Base-by-base conservation (phyloP, 2,329 filamentous ascomycete genomes). In the Fusarium goolgardi region DNA sequence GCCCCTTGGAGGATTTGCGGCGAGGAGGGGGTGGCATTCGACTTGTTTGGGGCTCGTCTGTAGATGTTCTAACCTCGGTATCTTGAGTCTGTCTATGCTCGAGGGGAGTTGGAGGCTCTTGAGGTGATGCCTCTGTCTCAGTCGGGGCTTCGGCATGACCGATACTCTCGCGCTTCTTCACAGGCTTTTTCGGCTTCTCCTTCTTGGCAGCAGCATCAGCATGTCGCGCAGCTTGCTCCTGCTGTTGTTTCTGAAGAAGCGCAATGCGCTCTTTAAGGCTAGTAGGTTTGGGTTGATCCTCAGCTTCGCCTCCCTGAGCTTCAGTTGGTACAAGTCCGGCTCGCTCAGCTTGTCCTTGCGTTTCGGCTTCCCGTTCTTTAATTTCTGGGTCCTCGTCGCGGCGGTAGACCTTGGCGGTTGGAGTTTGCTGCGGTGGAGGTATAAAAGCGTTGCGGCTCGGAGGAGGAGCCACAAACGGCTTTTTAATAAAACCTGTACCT, bases 201-300 rank as follows among this genome's bases (percentile, higher is more conserved):
- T 96, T 95, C 81, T 92, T 96, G 57, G 90, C 84, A 21, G 85
- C 85, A 18, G 90, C 88, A 37, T 96, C 93, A 10, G 92, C 91
- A 79, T 95, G 91, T 53, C 94, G 86, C 66, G 91, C 86, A 7
- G 94, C 93, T 76, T 96, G 93, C 76, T 98, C 96, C 76, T 93
- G 83, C 79, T 99, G 96, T 78, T 98, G 94, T 76, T 92, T 95
- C 78, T 99, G 96, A 18, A 99, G 83, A 53, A 97, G 83, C 29
- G 96, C 96, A 80, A 99, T 97, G 65, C 96, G 88, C 78, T 99
- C 96, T 79, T 98, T 99, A 65, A 99, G 79, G 71, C 92, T 97
- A 57, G 93, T 92, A 25, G 94, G 93, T 80, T 98, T 97, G 2
- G 95, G 94, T 73, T 92, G 89, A 43, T 96, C 92, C 56, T 96